These are phyloP conservation scores for Rosa rugosa DNA, from an alignment of 306 rosid genomes.

Conservation along the genomic window DNA sequence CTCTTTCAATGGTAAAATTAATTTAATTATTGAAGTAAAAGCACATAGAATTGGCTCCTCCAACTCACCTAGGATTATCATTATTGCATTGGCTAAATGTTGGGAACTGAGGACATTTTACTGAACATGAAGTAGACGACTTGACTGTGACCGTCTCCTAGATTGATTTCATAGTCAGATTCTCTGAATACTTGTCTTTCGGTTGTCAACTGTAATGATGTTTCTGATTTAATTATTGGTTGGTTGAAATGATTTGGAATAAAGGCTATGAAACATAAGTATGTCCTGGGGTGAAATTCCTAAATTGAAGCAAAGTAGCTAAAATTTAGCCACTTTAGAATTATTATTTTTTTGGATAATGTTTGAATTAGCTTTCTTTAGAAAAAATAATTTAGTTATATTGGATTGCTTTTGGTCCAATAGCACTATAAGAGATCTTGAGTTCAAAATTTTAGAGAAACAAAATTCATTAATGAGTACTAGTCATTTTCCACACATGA, in stretches of 20 bases:
- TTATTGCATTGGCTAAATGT: neutral
- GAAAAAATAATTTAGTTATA: too few relatives aligned
- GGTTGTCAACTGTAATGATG: constrained; percentile 9
- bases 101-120: neutral
- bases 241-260: neutral
- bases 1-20: neutral
- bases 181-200: neutral
- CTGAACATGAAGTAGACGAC: neutral
- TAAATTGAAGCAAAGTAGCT: neutral
- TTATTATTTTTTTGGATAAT: too few relatives aligned
- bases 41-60: neutral
- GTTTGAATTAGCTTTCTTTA: too few relatives aligned
- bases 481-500: too few relatives aligned
- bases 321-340: too few relatives aligned
- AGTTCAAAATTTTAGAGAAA: too few relatives aligned
- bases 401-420: too few relatives aligned
- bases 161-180: neutral
- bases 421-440: too few relatives aligned
- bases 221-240: neutral
- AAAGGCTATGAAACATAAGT: too few relatives aligned
- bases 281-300: neutral
- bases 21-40: neutral
- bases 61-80: neutral
- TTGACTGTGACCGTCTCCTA: neutral
- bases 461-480: too few relatives aligned